phyloP scores from a whole-genome alignment of 192 early-diverging fungal species.

The Backusella morwellensis region DNA sequence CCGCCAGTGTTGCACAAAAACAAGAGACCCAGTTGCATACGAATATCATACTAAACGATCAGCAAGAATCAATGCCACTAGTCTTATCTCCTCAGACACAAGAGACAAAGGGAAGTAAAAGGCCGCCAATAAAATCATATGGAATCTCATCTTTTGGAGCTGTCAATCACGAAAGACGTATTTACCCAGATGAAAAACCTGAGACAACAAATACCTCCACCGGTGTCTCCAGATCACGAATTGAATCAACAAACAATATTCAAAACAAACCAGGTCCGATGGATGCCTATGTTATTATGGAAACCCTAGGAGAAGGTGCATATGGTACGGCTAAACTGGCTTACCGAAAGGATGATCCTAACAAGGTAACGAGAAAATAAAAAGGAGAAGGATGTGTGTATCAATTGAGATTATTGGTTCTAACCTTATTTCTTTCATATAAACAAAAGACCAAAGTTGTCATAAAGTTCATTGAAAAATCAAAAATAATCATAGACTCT shows the following conservation, averaged over 20 bases:
- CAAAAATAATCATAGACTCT: slow-evolving; percentile 52
- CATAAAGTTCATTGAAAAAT: slow-evolving; percentile 70
- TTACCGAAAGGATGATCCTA: slow-evolving; percentile 46
- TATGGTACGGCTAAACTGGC: slow-evolving; percentile 68
- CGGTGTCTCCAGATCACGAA: not conserved
- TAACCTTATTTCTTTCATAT: slow-evolving; percentile 7
- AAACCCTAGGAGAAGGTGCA: slow-evolving; percentile 62
- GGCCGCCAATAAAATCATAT: slow-evolving; percentile 3
- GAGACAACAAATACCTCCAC: not conserved
- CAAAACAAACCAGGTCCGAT: slow-evolving; percentile 9
- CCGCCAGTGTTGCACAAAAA: not conserved
- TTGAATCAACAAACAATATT: not conserved
- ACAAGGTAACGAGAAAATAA: slow-evolving; percentile 35
- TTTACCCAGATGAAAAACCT: not conserved
- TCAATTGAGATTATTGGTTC: not conserved
- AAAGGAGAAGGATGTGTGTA: not conserved
- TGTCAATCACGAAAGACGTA: not conserved
- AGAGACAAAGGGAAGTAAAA: not conserved
- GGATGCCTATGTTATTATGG: slow-evolving; percentile 57
- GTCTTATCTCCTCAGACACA: not conserved
- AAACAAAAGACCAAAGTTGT: slow-evolving; percentile 43
- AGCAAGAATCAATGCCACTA: not conserved
- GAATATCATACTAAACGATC: not conserved
- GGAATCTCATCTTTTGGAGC: slow-evolving; percentile 18
- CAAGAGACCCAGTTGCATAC: not conserved